Evolutionary conservation across 371 early-diverging fungal species (phyloP).

Genomic region (Caulochytrium protostelioides): DNA sequence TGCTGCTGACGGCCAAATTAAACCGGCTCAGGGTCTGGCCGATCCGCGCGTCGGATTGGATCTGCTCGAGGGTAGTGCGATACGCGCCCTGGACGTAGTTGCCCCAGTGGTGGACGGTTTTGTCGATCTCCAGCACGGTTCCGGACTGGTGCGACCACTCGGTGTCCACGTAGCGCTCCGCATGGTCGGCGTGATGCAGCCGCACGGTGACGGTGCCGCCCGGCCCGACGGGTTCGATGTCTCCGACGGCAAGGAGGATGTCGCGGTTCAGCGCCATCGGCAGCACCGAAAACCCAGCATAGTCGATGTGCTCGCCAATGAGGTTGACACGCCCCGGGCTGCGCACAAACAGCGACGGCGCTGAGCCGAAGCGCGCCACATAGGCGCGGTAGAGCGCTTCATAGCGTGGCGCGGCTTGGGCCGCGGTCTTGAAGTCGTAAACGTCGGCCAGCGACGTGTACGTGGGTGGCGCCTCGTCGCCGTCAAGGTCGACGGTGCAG

Average conservation of each 20-base stretch:
- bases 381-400: no score
- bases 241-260: neutral
- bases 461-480: no score
- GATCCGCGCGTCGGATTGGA: neutral
- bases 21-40: conserved; percentile 14
- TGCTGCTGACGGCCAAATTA: conserved; percentile 54
- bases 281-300: conserved; percentile 75
- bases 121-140: conserved; percentile 40
- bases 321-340: no score
- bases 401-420: no score
- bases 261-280: conserved; percentile 91
- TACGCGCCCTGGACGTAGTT: conserved; percentile 77
- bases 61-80: conserved; percentile 21
- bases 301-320: conserved; percentile 76
- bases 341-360: no score
- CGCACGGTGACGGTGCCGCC: neutral
- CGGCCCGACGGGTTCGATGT: neutral
- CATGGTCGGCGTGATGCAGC: conserved; percentile 27
- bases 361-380: no score
- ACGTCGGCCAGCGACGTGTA: no score
- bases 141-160: conserved; percentile 33
- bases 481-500: no score
- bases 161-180: conserved; percentile 32
- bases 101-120: conserved; percentile 45
- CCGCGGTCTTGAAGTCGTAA: no score